Conservation (phyloP, 2,329 filamentous ascomycete genomes). For the Penicillium sp. region DNA sequence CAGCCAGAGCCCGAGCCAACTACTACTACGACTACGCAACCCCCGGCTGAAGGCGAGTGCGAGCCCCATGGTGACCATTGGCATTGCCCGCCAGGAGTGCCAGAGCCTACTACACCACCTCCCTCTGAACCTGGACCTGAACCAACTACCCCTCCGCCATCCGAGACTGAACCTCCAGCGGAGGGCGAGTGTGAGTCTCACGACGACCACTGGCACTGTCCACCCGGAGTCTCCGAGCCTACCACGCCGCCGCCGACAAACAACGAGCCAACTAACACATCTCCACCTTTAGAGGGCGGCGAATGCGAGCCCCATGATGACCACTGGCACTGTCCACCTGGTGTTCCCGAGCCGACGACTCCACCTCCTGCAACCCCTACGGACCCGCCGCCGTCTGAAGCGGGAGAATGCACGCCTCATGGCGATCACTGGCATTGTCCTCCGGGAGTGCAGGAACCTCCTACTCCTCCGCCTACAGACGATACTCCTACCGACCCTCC, state of each 20-base stretch:
- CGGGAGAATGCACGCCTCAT: not conserved
- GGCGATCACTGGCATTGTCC: not conserved
- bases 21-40: not conserved
- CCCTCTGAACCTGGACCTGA: not conserved
- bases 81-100: slow-evolving; percentile 5
- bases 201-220: not conserved
- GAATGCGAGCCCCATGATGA: not conserved
- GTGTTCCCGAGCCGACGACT: not conserved
- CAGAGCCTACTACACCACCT: not conserved
- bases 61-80: not conserved
- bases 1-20: not conserved
- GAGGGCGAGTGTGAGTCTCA: not conserved
- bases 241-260: not conserved
- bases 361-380: not conserved
- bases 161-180: no score
- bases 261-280: not conserved
- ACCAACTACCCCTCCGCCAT: not conserved
- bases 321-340: not conserved
- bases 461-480: not conserved
- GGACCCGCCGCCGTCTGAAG: not conserved
- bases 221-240: not conserved
- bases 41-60: not conserved
- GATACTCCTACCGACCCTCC: not conserved
- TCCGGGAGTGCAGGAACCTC: not conserved
- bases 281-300: not conserved